Evolutionary conservation across 2,329 filamentous ascomycete species (phyloP).

Genomic region (Bretziella fagacearum): DNA sequence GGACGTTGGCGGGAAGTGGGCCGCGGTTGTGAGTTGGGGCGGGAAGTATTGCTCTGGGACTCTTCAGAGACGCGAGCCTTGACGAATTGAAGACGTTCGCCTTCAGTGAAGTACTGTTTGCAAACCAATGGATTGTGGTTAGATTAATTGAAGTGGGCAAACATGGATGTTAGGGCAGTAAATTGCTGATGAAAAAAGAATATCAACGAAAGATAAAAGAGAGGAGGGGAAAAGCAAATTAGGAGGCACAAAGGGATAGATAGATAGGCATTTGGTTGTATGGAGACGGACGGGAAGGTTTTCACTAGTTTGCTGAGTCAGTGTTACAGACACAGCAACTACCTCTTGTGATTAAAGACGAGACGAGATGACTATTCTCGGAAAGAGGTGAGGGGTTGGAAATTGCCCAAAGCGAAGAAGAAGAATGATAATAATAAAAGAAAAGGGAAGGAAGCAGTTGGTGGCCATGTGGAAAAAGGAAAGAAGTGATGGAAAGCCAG

Average conservation of each 20-base stretch:
- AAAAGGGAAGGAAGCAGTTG: background rate
- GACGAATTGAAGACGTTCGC: conserved; percentile 13
- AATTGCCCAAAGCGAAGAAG: background rate
- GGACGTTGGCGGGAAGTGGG: conserved; percentile 1
- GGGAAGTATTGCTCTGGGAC: conserved; percentile 2
- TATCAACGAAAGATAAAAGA: background rate
- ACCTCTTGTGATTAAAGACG: background rate
- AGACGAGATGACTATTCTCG: background rate
- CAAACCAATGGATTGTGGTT: background rate
- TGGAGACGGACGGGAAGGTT: background rate
- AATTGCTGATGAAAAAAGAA: background rate
- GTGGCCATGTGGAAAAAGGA: background rate
- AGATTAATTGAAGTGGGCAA: conserved; percentile 13
- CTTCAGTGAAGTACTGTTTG: conserved; percentile 14
- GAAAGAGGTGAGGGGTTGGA: background rate
- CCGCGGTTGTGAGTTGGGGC: conserved; percentile 4
- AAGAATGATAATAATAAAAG: background rate
- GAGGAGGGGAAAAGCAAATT: background rate
- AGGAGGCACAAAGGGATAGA: background rate
- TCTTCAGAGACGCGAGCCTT: conserved; percentile 11
- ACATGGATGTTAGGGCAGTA: conserved; percentile 5
- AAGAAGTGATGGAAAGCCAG: background rate
- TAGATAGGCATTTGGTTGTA: background rate
- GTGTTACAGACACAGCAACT: background rate
- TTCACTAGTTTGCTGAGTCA: background rate